These are phyloP conservation scores for Trypanosoma mega DNA, from an alignment of 208 protist species.

Conservation along the genomic window DNA sequence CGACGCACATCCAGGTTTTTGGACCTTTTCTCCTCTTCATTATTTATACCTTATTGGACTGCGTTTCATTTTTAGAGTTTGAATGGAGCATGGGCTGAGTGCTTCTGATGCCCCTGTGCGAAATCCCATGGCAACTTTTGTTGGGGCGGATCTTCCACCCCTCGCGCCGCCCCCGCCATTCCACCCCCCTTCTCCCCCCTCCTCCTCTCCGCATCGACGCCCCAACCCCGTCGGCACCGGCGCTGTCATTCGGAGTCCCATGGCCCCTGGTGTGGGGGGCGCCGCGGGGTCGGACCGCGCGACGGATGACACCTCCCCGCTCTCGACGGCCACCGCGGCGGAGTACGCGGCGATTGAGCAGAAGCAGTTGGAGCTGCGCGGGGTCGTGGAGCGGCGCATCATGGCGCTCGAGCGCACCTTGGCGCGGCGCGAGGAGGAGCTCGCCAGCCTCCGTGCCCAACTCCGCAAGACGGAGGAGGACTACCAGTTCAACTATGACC, in stretches of 20 bases:
- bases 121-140: too few species aligned
- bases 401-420: conserved; percentile 62
- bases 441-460: conserved; percentile 47
- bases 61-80: not conserved
- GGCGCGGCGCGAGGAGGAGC: conserved; percentile 61
- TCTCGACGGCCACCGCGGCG: conserved; percentile 23
- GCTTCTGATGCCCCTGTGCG: too few species aligned
- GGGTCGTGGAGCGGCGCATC: conserved; percentile 74
- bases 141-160: not conserved
- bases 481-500: conserved; percentile 90
- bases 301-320: conserved; percentile 9
- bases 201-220: conserved; percentile 8
- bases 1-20: not conserved
- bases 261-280: conserved; percentile 15
- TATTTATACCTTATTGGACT: conserved; percentile 11
- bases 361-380: conserved; percentile 79
- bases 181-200: not conserved
- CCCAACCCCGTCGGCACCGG: not conserved
- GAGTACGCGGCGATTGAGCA: conserved; percentile 82
- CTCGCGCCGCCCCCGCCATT: not conserved
- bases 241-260: conserved; percentile 27
- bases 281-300: too few species aligned
- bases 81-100: not conserved
- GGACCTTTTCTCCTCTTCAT: not conserved
- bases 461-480: conserved; percentile 82